Conservation (phyloP, 2,329 filamentous ascomycete genomes). For the Aspergillus sp. region DNA sequence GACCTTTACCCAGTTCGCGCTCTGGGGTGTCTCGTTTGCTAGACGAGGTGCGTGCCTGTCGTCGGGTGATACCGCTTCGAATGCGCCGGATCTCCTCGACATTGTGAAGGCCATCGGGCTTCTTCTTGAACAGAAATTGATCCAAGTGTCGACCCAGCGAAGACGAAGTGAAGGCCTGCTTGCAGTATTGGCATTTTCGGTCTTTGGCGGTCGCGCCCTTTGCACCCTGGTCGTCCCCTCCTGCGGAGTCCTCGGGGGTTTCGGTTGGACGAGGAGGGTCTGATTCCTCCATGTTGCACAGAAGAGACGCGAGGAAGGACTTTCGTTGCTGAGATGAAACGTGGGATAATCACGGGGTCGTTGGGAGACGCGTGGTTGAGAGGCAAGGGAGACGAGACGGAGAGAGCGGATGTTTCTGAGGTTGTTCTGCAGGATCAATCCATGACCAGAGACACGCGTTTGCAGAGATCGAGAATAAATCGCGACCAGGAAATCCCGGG, state of each 20-base stretch:
- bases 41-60: slow-evolving; percentile 68
- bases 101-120: slow-evolving; percentile 87
- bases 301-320: background rate
- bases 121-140: slow-evolving; percentile 89
- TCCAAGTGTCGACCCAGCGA: slow-evolving; percentile 91
- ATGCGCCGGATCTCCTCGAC: slow-evolving; percentile 83
- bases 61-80: slow-evolving; percentile 77
- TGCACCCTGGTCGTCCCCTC: slow-evolving; percentile 24
- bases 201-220: slow-evolving; percentile 65
- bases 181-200: slow-evolving; percentile 81
- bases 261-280: slow-evolving; percentile 26
- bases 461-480: background rate
- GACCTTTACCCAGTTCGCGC: slow-evolving; percentile 45
- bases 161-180: slow-evolving; percentile 86
- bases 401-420: too few relatives aligned
- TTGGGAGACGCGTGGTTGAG: background rate
- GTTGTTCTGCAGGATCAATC: too few relatives aligned
- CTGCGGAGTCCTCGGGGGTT: slow-evolving; percentile 35
- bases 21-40: slow-evolving; percentile 60
- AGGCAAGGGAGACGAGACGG: too few relatives aligned
- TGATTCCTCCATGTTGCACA: slow-evolving; percentile 20
- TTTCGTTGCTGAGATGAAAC: background rate
- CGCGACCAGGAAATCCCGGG: background rate
- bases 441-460: too few relatives aligned
- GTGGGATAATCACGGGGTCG: background rate